phyloP scores from a whole-genome alignment of 2,329 filamentous ascomycete genomes.

The Verticillium alfalfae region DNA sequence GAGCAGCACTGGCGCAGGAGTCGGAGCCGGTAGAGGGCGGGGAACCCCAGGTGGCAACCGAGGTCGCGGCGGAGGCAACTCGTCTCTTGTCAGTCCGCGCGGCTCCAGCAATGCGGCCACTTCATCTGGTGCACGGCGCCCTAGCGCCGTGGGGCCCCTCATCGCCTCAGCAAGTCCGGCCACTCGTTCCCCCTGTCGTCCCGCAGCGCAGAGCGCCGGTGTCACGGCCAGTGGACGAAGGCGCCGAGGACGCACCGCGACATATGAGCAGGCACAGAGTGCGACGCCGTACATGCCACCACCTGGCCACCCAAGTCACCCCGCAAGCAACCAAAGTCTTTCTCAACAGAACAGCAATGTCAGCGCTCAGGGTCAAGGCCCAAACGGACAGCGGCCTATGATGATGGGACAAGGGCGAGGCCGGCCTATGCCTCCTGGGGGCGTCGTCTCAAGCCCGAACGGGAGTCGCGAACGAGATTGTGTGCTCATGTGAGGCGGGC shows the following conservation, averaged over 20 bases:
- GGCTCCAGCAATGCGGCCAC: constrained; percentile 12
- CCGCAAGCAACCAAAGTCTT: constrained; percentile 24
- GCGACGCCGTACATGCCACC: constrained; percentile 47
- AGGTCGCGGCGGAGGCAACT: constrained; percentile 6
- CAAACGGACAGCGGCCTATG: constrained; percentile 4
- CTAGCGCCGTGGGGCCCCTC: not conserved
- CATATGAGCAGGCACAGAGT: constrained; percentile 52
- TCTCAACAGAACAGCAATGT: not conserved
- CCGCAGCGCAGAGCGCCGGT: constrained; percentile 29
- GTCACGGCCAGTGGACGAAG: constrained; percentile 29
- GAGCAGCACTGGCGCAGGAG: constrained; percentile 6
- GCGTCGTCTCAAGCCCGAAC: constrained; percentile 5
- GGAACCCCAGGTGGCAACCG: not conserved
- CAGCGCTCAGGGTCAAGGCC: not conserved
- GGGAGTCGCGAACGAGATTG: constrained; percentile 30
- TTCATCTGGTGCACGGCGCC: not conserved
- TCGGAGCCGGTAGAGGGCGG: not conserved
- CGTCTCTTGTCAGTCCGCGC: constrained; percentile 6
- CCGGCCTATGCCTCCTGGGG: constrained; percentile 6
- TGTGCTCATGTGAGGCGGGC: constrained; percentile 35
- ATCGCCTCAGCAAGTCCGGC: constrained; percentile 34
- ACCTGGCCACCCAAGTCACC: constrained; percentile 43
- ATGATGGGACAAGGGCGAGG: constrained; percentile 7
- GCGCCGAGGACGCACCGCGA: constrained; percentile 46
- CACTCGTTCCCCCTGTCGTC: constrained; percentile 36